Evolutionary conservation across 176 grass and related monocot species (phyloP).

Genomic region (Eragrostis nindensis): DNA sequence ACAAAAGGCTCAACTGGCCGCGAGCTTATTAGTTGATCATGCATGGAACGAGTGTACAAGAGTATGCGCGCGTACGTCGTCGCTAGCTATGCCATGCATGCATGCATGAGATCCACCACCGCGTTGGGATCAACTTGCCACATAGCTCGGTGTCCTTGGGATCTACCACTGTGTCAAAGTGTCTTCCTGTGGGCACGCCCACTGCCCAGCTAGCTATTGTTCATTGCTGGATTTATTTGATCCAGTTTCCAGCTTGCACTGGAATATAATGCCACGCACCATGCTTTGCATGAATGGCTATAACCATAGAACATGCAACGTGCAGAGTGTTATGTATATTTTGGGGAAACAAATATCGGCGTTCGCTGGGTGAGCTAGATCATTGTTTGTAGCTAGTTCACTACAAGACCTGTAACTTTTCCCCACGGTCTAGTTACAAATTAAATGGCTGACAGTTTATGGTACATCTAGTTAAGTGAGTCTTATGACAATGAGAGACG

Average conservation of each 20-base stretch:
- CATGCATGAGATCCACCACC: not conserved
- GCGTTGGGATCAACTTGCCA: not conserved
- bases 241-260: not conserved
- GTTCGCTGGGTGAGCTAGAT: no score
- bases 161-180: slow-evolving; percentile 21
- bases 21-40: no score
- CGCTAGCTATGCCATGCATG: not conserved
- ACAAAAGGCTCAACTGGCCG: not conserved
- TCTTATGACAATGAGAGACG: no score
- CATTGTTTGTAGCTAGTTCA: no score
- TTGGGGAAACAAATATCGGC: no score
- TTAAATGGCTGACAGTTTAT: no score
- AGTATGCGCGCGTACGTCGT: not conserved
- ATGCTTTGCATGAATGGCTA: not conserved
- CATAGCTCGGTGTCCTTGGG: not conserved
- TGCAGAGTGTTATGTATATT: not conserved
- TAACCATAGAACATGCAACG: not conserved
- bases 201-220: not conserved
- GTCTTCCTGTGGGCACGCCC: not conserved
- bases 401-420: no score
- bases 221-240: not conserved
- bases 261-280: not conserved
- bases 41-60: not conserved
- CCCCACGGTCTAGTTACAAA: no score
- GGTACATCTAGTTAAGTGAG: no score